These are phyloP conservation scores for Globisporangium mamillatum DNA, from an alignment of 352 stramenopile species.

Conservation along the genomic window DNA sequence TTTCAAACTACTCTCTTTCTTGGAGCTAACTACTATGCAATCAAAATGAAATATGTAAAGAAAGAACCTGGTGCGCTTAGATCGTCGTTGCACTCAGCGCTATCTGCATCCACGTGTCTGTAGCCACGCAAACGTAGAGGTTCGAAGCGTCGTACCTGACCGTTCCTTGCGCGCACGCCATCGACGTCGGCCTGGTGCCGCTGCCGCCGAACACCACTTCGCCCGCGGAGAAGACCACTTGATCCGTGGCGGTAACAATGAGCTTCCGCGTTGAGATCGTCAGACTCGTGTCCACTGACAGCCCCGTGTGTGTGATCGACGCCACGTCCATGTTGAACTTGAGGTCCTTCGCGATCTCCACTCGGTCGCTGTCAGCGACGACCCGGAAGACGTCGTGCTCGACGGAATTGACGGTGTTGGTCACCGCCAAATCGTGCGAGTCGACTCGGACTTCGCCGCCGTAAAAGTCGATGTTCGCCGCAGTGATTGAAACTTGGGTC, in stretches of 20 bases:
- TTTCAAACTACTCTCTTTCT: not conserved
- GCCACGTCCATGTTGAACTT: constrained; percentile 25
- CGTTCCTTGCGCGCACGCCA: constrained; percentile 26
- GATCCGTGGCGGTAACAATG: constrained; percentile 18
- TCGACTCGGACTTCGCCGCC: constrained; percentile 46
- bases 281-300: constrained; percentile 16
- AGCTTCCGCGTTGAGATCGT: constrained; percentile 43
- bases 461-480: constrained; percentile 37
- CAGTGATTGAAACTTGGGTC: constrained; percentile 42
- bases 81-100: not conserved
- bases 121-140: constrained; percentile 36
- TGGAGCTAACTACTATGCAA: not conserved
- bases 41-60: constrained; percentile 5
- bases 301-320: constrained; percentile 27
- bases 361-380: constrained; percentile 20
- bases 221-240: constrained; percentile 15
- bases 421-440: constrained; percentile 41
- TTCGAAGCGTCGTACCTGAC: constrained; percentile 27
- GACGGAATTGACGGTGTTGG: constrained; percentile 14
- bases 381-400: constrained; percentile 33
- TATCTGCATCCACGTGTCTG: constrained; percentile 17
- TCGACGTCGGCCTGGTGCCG: constrained; percentile 14
- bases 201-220: constrained; percentile 20
- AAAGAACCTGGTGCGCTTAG: not conserved
- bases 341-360: constrained; percentile 31